These are phyloP conservation scores for Orbilia oligospora DNA, from an alignment of 2,329 filamentous ascomycete species.

Conservation along the genomic window DNA sequence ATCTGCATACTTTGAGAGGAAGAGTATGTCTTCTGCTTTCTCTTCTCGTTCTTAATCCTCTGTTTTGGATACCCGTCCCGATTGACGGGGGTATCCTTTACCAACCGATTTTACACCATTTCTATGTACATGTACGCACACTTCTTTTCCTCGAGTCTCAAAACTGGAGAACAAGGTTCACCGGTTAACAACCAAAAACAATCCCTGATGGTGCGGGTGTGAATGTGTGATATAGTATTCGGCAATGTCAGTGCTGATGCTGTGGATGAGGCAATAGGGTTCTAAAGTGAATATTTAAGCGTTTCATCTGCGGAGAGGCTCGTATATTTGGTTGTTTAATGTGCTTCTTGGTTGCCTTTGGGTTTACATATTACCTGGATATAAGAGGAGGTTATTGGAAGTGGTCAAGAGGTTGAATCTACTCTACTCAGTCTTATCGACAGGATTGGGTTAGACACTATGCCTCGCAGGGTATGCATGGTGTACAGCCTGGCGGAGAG, in stretches of 20 bases:
- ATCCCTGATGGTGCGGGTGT: not conserved
- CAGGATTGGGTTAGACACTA: not conserved
- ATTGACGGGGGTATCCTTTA: conserved; percentile 13
- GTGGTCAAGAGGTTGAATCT: conserved; percentile 1
- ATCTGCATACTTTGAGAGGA: conserved; percentile 91
- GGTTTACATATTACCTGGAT: conserved; percentile 4
- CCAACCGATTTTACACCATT: not conserved
- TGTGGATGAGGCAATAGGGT: conserved; percentile 56
- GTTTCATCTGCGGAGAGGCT: not conserved
- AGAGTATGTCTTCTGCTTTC: conserved; percentile 65
- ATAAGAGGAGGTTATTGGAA: not conserved
- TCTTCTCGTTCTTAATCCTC: conserved; percentile 24
- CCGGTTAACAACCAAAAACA: conserved; percentile 37
- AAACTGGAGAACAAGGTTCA: conserved; percentile 7
- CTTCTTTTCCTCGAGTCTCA: conserved; percentile 26
- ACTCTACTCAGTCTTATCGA: conserved; percentile 44
- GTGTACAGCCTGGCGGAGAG: not conserved
- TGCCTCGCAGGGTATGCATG: not conserved
- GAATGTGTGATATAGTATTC: conserved; percentile 47
- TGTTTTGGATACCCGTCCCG: conserved; percentile 4
- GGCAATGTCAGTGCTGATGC: conserved; percentile 59
- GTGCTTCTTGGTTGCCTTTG: not conserved
- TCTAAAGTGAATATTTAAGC: conserved; percentile 29
- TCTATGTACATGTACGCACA: not conserved
- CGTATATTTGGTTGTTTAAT: not conserved